Base-by-base conservation (phyloP, 2,329 filamentous ascomycete species). In the Hypoxylon sp. region DNA sequence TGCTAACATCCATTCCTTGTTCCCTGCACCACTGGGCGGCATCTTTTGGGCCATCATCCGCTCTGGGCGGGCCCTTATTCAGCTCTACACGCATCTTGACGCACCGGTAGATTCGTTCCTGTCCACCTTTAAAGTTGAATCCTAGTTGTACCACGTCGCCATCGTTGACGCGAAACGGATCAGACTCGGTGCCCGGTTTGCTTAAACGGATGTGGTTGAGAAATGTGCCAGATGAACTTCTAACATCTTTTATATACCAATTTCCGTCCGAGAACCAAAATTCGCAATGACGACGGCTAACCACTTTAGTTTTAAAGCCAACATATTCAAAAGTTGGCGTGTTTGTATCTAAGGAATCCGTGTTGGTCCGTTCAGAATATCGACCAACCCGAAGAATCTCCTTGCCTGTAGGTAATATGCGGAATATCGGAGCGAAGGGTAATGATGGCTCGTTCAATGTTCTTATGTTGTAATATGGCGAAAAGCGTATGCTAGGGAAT, bases 101-200 rank as follows among this genome's bases (percentile, higher is more conserved):
- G 74, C 96, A 99, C 73, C 96, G 89, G 76, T 97, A 99, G 47
- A 99, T 99, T 90, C 97, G 96, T 79, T 99, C 96, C 80, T 99
- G 96, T 53, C 96, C 96, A 2, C 96, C 96, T 72, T 97, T 94
- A 79, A 99, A 99, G 79, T 99, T 96, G 70, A 99, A 99, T 21
- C 96, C 96, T n/a, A 99, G 84, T 81, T 99, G 96, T 14, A 99
- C 92, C 69, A 99, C 95, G 78, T 99, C 96, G n/a, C 96, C 96
- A 78, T 99, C 96, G 73, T 97, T 97, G 61, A 99, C 88, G 0
- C 92, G 88, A 75, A 92, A 98, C 0, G 94, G 91, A 77, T 93
- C 92, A 60, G 93, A 97, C 78, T 97, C 93, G 70, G 92, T 91
- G 19, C 93, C 95, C 0, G 96, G 96, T 67, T 94, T 91, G 74